These are phyloP conservation scores for Hypoxylon sp. DNA, from an alignment of 2,329 filamentous ascomycete genomes.

Conservation along the genomic window DNA sequence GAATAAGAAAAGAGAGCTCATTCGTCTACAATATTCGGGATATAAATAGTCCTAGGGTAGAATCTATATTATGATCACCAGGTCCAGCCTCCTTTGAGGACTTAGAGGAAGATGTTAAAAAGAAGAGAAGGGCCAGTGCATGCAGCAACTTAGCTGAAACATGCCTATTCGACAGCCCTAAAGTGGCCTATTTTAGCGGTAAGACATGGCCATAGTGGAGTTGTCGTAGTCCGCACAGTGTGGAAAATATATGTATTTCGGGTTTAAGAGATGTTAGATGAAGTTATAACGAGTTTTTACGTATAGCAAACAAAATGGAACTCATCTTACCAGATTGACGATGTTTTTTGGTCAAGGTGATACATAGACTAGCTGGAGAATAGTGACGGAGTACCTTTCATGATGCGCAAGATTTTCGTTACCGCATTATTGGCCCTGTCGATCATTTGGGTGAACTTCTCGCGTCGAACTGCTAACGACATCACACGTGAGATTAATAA, in stretches of 20 bases:
- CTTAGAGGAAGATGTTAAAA: not conserved
- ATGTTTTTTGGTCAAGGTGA: too few species aligned
- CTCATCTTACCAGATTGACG: too few species aligned
- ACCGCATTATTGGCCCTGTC: slow-evolving; percentile 22
- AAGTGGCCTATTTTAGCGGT: not conserved
- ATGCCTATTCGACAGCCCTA: not conserved
- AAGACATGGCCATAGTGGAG: not conserved
- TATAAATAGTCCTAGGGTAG: not conserved
- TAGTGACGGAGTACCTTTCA: not conserved
- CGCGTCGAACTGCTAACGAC: not conserved
- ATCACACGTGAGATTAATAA: not conserved
- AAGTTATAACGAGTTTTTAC: not conserved
- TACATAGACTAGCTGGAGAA: not conserved
- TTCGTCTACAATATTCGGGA: not conserved
- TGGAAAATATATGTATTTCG: not conserved
- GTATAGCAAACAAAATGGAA: not conserved
- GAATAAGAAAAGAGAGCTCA: not conserved
- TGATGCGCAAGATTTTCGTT: slow-evolving; percentile 10
- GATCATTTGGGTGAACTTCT: slow-evolving; percentile 7
- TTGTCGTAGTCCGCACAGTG: not conserved
- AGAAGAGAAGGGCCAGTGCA: not conserved
- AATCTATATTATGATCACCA: slow-evolving; percentile 1
- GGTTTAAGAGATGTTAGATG: not conserved
- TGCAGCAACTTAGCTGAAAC: not conserved
- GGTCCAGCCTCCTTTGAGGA: not conserved